phyloP scores from a whole-genome alignment of 2,329 filamentous ascomycete genomes.

The Fusarium transvaalense region DNA sequence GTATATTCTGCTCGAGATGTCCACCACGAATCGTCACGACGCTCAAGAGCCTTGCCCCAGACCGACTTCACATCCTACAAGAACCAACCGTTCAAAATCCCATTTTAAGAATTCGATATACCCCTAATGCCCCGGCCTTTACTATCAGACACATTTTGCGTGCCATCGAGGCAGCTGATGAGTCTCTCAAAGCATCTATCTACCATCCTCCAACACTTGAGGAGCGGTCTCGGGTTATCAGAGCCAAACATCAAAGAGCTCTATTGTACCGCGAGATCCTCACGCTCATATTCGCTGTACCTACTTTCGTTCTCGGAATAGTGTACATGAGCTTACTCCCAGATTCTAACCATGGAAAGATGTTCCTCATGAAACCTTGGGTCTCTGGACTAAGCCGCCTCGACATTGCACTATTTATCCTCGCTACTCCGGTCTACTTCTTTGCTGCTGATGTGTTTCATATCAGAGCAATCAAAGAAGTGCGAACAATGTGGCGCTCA shows the following conservation, averaged over 20 bases:
- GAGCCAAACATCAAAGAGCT: constrained; percentile 74
- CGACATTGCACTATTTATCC: constrained; percentile 82
- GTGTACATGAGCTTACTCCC: constrained; percentile 89
- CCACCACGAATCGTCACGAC: constrained; percentile 68
- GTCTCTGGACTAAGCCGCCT: constrained; percentile 79
- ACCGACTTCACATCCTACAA: constrained; percentile 65
- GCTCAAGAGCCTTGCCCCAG: constrained; percentile 64
- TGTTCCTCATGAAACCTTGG: constrained; percentile 78
- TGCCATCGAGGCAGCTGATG: constrained; percentile 74
- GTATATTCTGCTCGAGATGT: constrained; percentile 81
- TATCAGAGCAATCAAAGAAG: constrained; percentile 79
- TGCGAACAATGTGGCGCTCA: constrained; percentile 80
- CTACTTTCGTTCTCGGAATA: constrained; percentile 88
- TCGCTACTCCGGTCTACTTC: constrained; percentile 89
- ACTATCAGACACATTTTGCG: constrained; percentile 81
- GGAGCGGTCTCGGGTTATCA: constrained; percentile 81
- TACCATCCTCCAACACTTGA: constrained; percentile 87
- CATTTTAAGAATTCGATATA: constrained; percentile 78
- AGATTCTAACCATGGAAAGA: constrained; percentile 65
- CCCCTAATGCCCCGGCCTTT: constrained; percentile 74
- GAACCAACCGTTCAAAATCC: constrained; percentile 71
- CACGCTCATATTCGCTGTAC: constrained; percentile 77
- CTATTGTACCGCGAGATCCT: constrained; percentile 78
- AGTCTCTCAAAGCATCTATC: constrained; percentile 74
- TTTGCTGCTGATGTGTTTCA: constrained; percentile 90